Evolutionary conservation across 2,329 filamentous ascomycete genomes (phyloP).

Genomic region (Hypomyces perniciosus): DNA sequence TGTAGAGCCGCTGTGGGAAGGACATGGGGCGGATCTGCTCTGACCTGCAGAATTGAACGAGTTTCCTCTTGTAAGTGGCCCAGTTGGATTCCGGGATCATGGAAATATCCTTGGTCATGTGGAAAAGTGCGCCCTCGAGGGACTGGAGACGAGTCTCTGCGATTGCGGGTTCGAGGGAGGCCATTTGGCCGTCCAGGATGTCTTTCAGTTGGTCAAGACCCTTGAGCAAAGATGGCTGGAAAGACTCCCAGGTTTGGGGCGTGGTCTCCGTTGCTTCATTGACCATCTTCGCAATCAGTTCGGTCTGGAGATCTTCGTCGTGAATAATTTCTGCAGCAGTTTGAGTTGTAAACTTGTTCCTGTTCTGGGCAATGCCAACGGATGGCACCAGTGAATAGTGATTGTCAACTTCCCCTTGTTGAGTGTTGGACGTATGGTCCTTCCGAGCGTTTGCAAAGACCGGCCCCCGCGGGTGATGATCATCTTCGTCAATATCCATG

Average conservation of each 20-base stretch:
- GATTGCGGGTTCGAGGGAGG: background rate
- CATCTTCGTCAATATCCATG: background rate
- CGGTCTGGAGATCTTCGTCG: too few relatives aligned
- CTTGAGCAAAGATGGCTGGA: background rate
- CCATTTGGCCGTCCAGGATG: conserved; percentile 1
- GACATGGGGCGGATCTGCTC: conserved; percentile 8
- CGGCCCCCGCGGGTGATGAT: too few relatives aligned
- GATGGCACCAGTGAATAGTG: too few relatives aligned
- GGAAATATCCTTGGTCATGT: conserved; percentile 8
- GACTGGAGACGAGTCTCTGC: conserved; percentile 5
- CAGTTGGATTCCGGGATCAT: conserved; percentile 19
- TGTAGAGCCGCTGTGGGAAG: conserved; percentile 18
- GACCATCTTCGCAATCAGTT: background rate
- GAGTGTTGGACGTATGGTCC: too few relatives aligned
- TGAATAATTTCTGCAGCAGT: too few relatives aligned
- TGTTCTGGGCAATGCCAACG: too few relatives aligned
- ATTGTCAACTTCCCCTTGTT: too few relatives aligned
- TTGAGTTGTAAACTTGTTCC: too few relatives aligned
- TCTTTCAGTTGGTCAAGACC: conserved; percentile 3
- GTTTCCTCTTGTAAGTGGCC: conserved; percentile 19
- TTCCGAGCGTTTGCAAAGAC: too few relatives aligned
- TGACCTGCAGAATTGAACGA: conserved; percentile 15
- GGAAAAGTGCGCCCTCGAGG: conserved; percentile 2
- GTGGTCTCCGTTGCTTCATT: background rate
- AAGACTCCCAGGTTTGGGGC: background rate